Evolutionary conservation across 2,329 filamentous ascomycete species (phyloP).

Genomic region (Lasiodiplodia sp.): DNA sequence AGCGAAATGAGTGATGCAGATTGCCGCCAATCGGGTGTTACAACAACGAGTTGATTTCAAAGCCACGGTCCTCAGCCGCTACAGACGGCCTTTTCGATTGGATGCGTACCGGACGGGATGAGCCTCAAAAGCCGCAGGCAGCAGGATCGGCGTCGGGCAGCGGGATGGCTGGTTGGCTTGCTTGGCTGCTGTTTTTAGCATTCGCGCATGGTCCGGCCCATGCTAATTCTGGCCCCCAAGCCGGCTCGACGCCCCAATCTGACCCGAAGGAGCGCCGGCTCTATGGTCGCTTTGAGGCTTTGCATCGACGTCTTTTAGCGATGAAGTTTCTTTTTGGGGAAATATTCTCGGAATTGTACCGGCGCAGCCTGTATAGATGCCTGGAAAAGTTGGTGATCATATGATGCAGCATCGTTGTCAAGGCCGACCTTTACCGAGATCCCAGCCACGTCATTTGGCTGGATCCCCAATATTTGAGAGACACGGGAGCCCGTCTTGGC

Average conservation of each 20-base stretch:
- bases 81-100: not conserved
- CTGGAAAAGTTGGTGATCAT: not conserved
- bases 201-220: not conserved
- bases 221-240: not conserved
- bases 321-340: not conserved
- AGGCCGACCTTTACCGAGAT: not conserved
- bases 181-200: not conserved
- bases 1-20: not conserved
- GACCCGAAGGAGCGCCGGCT: not conserved
- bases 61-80: not conserved
- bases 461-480: too few species aligned
- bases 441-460: too few species aligned
- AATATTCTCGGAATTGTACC: not conserved
- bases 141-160: not conserved
- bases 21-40: not conserved
- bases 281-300: not conserved
- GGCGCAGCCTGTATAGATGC: not conserved
- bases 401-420: not conserved
- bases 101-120: not conserved
- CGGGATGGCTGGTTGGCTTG: not conserved
- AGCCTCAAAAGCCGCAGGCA: not conserved
- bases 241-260: not conserved
- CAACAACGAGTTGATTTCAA: not conserved
- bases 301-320: not conserved
- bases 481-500: too few species aligned